A percentile compares a stretch with the other conserved stretches of the same genome.
phyloP scores from a whole-genome alignment of 108 stramenopile genomes.

The Hondaea fermentalgiana region DNA sequence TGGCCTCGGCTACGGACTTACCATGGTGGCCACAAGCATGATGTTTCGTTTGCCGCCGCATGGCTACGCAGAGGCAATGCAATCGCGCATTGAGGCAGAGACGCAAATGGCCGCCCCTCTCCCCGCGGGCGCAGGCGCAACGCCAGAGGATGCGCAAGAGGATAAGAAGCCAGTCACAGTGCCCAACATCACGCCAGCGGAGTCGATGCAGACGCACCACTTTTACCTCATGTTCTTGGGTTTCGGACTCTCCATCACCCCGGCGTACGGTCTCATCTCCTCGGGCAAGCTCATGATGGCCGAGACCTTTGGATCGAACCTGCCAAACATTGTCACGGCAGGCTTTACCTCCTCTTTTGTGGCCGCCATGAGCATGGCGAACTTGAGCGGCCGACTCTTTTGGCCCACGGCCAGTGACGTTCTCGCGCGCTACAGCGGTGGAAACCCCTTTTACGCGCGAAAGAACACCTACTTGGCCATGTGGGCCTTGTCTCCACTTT shows the following conservation, averaged over 20 bases:
- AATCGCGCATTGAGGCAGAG: not conserved
- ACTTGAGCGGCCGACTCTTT: constrained; percentile 67
- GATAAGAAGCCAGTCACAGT: not conserved
- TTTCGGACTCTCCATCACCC: constrained; percentile 63
- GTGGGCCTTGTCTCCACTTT: constrained; percentile 14
- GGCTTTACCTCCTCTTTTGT: constrained; percentile 57
- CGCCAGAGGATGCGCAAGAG: not conserved
- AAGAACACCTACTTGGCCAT: constrained; percentile 44
- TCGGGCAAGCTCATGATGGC: constrained; percentile 71
- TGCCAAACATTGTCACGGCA: constrained; percentile 61
- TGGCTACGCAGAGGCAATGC: constrained; percentile 29
- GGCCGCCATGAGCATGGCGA: constrained; percentile 59
- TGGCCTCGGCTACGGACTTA: constrained; percentile 43
- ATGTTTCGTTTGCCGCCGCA: constrained; percentile 52
- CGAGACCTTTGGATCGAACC: constrained; percentile 62
- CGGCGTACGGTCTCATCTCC: constrained; percentile 64
- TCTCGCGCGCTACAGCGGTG: constrained; percentile 56
- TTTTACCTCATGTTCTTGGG: constrained; percentile 63
- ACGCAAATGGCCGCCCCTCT: not conserved
- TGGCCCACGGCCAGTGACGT: constrained; percentile 64
- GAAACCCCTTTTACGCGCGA: constrained; percentile 57
- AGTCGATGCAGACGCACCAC: constrained; percentile 52
- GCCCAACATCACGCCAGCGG: not conserved
- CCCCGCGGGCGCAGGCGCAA: constrained; percentile 10
- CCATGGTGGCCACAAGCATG: constrained; percentile 40